Conservation (phyloP, 441 rosid genomes). For the Metrosideros polymorpha region DNA sequence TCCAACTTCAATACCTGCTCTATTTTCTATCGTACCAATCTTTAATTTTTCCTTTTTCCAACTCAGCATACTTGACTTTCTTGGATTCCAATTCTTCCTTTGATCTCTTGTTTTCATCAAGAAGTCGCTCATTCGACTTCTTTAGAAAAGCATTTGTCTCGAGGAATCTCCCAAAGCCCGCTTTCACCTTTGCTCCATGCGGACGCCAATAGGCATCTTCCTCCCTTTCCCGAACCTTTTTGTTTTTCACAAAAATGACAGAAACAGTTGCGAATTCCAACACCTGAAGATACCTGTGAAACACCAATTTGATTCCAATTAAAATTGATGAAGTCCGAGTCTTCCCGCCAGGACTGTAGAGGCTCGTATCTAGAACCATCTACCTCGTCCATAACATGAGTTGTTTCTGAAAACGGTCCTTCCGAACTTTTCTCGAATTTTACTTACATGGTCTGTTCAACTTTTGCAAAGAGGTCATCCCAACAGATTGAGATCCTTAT, state of each 20-base stretch:
- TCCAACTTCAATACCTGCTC: neutral
- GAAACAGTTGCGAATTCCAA: neutral
- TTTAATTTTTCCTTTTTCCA: neutral
- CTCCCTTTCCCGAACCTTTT: neutral
- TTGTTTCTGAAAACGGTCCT: neutral
- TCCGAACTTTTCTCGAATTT: neutral
- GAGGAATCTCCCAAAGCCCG: neutral
- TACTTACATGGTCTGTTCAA: too few relatives aligned
- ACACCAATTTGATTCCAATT: neutral
- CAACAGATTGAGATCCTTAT: too few relatives aligned
- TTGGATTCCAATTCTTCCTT: neutral
- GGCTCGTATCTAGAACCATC: neutral
- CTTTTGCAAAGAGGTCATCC: neutral
- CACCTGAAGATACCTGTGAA: neutral
- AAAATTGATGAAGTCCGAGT: neutral
- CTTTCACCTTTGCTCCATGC: neutral
- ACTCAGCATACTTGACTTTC: neutral
- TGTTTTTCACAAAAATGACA: neutral
- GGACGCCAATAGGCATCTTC: neutral
- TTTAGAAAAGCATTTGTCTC: too few relatives aligned
- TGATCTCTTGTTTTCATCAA: neutral
- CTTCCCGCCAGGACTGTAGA: neutral
- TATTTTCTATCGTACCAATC: accelerated
- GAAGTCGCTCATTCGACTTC: accelerated
- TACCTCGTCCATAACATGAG: neutral